Base-by-base conservation (phyloP, 1,284 basidiomycete genomes). In the Puccinia polysora region DNA sequence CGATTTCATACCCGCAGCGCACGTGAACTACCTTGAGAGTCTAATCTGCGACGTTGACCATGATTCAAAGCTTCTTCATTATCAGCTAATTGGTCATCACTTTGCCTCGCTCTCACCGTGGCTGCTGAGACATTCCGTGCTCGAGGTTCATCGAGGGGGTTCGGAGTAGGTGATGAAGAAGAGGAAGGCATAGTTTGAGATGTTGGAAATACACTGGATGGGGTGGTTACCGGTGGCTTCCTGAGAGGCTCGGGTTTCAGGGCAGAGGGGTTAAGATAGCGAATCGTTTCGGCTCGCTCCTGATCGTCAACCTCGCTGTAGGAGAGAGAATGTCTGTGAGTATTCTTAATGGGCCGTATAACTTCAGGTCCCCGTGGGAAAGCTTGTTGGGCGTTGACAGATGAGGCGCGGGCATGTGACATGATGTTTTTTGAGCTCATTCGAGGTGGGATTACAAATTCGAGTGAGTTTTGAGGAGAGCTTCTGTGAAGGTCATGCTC, bases 11-110 rank as follows among this genome's bases (percentile, higher is more conserved):
- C 34, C 18, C 55, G 55, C 23, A 58, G 18, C 34, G 55, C 55
- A 14, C 55, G 32, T 2, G 34, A n/a, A 58, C 55, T 38, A 58
- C 55, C 55, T n/a, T 58, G 55, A n/a, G 55, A 58, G 18, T 58
- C 55, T 7, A 36, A n/a, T 23, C 55, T 58, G 10, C 55, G 6
- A 2, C 55, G 55, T 38, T 58, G 7, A 5, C 28, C 10, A 32
- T 58, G 55, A 38, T 58, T 58, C 34, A 58, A 58, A 38, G 55
- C 38, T 38, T 58, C 55, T n/a, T 58, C 55, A 58, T 32, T 58
- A 38, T 58, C 55, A 14, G 55, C 55, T 7, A 36, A n/a, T 58
- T 58, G 10, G 34, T 62, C 49, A 20, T 52, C 36, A 14, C 34
- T 40, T 18, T 65, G 32, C 38, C 34, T 38, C 8, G 47, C 50